Evolutionary conservation across 1,139 yeast species (phyloP).

Genomic region (Yueomyces sp.): DNA sequence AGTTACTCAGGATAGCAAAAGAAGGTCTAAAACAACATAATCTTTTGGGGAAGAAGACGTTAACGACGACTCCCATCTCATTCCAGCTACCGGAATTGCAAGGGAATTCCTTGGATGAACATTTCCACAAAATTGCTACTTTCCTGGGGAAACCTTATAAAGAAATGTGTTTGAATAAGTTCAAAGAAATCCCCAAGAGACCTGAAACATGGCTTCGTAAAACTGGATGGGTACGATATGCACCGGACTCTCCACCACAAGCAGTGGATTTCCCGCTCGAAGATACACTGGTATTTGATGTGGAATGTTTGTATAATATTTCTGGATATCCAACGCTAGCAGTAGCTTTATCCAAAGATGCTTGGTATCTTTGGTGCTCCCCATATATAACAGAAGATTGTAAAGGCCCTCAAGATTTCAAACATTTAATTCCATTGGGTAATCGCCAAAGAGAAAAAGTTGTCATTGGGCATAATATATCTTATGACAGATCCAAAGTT

Average conservation of each 20-base stretch:
- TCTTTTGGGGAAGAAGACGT: slow-evolving; percentile 69
- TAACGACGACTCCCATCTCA: slow-evolving; percentile 45
- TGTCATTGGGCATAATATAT: slow-evolving; percentile 79
- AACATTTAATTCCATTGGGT: slow-evolving; percentile 68
- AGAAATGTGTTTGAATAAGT: slow-evolving; percentile 30
- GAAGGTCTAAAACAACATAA: slow-evolving; percentile 50
- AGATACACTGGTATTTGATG: slow-evolving; percentile 68
- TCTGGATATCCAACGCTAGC: slow-evolving; percentile 73
- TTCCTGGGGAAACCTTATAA: slow-evolving; percentile 52
- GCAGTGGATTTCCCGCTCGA: slow-evolving; percentile 56
- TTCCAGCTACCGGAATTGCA: slow-evolving; percentile 56
- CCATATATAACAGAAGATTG: slow-evolving; percentile 54
- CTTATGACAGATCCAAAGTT: slow-evolving; percentile 82
- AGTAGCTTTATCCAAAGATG: slow-evolving; percentile 60
- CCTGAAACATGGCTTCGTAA: slow-evolving; percentile 46
- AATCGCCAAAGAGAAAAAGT: slow-evolving; percentile 36
- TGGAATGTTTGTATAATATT: slow-evolving; percentile 70
- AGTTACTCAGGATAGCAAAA: slow-evolving; percentile 44
- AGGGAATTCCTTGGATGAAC: slow-evolving; percentile 70
- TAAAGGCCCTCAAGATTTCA: slow-evolving; percentile 20
- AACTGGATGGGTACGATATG: slow-evolving; percentile 82
- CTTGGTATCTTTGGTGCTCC: slow-evolving; percentile 95
- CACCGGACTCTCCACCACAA: slow-evolving; percentile 37
- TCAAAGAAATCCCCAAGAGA: slow-evolving; percentile 32
- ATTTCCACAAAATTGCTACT: slow-evolving; percentile 62